A percentile compares a stretch with the other conserved stretches of the same genome.
Evolutionary conservation across 306 rosid species (phyloP).

Genomic region (Quercus wislizeni): DNA sequence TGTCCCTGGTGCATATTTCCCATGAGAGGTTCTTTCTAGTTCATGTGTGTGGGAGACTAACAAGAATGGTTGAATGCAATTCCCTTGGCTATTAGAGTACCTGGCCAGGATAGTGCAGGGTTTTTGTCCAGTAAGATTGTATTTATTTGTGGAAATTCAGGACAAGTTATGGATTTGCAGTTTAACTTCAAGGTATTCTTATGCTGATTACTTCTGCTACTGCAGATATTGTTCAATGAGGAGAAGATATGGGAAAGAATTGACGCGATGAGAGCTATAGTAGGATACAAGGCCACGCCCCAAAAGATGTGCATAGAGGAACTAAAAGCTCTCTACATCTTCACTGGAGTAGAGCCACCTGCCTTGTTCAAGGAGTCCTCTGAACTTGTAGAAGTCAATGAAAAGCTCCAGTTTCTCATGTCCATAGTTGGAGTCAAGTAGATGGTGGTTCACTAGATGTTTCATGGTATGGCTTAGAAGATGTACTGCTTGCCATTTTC

Average conservation of each 20-base stretch:
- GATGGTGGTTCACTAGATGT: neutral
- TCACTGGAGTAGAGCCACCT: conserved; percentile 74
- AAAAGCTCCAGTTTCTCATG: conserved; percentile 66
- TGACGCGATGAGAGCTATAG: conserved; percentile 37
- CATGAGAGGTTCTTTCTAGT: too few species aligned
- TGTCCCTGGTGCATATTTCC: too few species aligned
- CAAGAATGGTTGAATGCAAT: too few species aligned
- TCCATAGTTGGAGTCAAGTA: conserved; percentile 69
- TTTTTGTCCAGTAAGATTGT: too few species aligned
- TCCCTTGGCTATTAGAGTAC: too few species aligned
- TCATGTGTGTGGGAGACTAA: too few species aligned
- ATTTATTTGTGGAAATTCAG: neutral
- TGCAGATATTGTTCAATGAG: conserved; percentile 44
- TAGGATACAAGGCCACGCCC: conserved; percentile 51
- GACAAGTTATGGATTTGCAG: neutral
- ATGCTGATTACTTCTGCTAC: neutral
- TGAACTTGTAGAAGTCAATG: conserved; percentile 37
- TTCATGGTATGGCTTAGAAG: neutral
- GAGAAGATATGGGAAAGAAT: conserved; percentile 53
- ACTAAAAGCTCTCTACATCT: conserved; percentile 64
- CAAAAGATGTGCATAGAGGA: conserved; percentile 54
- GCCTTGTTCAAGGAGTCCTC: conserved; percentile 21
- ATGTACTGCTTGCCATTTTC: too few species aligned
- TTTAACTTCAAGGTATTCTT: neutral
- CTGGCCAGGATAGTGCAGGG: too few species aligned